A percentile compares a stretch with the other conserved stretches of the same genome.
Conservation (phyloP, 2,329 filamentous ascomycete genomes). For the Thielaviopsis punctulata region DNA sequence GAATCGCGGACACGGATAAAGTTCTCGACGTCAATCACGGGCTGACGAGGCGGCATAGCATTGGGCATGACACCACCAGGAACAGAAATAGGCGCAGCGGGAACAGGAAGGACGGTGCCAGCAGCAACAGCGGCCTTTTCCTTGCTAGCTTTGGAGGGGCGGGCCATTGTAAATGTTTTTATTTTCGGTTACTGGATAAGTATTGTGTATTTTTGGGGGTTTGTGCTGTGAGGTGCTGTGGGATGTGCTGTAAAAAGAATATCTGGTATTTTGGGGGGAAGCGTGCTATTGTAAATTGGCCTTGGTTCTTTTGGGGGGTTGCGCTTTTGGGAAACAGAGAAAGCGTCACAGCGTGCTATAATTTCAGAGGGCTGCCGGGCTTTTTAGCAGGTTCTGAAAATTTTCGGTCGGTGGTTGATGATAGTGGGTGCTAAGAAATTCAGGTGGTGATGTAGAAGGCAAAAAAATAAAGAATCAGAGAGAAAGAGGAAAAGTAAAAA, state of each 20-base stretch:
- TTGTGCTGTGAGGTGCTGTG: too few relatives aligned
- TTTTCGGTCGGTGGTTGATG: background rate
- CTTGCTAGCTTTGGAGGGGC: constrained; percentile 26
- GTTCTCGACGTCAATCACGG: constrained; percentile 49
- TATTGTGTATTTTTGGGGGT: background rate
- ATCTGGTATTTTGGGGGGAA: too few relatives aligned
- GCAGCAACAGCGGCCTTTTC: constrained; percentile 21
- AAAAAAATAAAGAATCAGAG: constrained; percentile 8
- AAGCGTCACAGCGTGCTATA: background rate
- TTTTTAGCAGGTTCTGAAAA: background rate
- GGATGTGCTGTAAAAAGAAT: too few relatives aligned
- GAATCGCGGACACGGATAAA: constrained; percentile 67
- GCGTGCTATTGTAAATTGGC: background rate
- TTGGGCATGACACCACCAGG: constrained; percentile 13
- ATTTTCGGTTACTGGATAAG: background rate
- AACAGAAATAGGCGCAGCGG: constrained; percentile 11
- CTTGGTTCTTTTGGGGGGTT: background rate
- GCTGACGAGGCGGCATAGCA: background rate
- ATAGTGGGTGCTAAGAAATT: constrained; percentile 4
- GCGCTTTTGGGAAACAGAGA: background rate
- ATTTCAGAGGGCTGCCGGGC: background rate
- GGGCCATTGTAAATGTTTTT: constrained; percentile 23
- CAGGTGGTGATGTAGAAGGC: constrained; percentile 13
- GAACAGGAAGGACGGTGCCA: constrained; percentile 23
- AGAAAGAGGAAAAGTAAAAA: constrained; percentile 9